Base-by-base conservation (phyloP, 192 early-diverging fungal genomes). In the Backusella westeae region DNA sequence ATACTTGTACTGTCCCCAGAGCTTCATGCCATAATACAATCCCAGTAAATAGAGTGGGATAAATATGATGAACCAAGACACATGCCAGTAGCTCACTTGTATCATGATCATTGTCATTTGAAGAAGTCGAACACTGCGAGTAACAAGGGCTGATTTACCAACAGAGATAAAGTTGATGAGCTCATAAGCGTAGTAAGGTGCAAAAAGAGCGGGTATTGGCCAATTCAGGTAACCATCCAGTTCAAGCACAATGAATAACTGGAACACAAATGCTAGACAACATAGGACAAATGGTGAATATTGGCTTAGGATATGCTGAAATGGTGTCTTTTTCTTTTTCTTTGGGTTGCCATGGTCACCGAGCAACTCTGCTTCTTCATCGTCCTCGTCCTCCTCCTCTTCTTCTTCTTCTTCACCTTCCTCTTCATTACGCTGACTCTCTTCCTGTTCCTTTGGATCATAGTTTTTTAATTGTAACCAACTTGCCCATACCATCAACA, bases 151-250 rank as follows among this genome's bases (percentile, higher is more conserved):
- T 9, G 19, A 23, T 69, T 21, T 69, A 38, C 68, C 9, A 34
- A 69, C 76, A 41, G 81, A 77, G 26, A 93, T 35, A 39, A 93
- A 78, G 69, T 93, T 82, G 34, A 93, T 83, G 10, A 75, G 79
- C 59, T 97, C 95, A 19, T 94, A 71, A 23, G 90, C 46, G 75
- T 93, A 93, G 88, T 92, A 95, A 15, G 95, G 95, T 9, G 86
- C 79, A 81, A 94, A 94, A 1, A 96, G 91, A 0, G 86, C 72
- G 41, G 85, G 85, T 69, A 87, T 90, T 3, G 86, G 82, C 84
- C 86, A 89, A 29, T 68, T 77, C 19, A 92, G 78, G 26, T 78
- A 67, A n/a, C 81, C 83, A 78, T 97, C 92, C 26, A 94, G 84
- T 42, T 84, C 79, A 44, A 93, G 83, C 12, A 90, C 90, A 32